phyloP scores from a whole-genome alignment of 73 alveolate species.

The Paramecium sexaurelia region DNA sequence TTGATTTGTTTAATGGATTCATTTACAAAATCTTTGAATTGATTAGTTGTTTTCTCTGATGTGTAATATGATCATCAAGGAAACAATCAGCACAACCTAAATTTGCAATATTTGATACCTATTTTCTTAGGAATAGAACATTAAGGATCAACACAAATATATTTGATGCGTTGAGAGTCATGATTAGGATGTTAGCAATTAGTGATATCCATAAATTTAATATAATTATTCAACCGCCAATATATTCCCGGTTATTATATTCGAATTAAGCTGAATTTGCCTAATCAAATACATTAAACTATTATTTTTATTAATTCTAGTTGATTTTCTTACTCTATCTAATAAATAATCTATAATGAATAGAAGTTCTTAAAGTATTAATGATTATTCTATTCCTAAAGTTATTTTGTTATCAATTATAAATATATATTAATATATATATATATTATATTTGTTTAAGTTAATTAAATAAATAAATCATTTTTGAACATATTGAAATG shows the following conservation, averaged over 20 bases:
- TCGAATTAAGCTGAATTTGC: background rate
- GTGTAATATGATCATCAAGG: conserved; percentile 50
- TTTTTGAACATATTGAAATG: background rate
- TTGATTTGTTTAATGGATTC: background rate
- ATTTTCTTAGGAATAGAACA: background rate
- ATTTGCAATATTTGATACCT: background rate
- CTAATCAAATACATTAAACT: background rate
- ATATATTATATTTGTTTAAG: background rate
- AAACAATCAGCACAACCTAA: conserved; percentile 56
- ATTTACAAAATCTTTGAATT: background rate
- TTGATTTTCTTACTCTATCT: background rate
- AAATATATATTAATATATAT: background rate
- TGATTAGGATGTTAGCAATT: background rate
- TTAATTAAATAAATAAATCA: background rate
- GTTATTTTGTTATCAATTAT: background rate
- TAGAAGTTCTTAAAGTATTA: background rate
- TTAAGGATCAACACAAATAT: conserved; percentile 33
- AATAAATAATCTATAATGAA: background rate
- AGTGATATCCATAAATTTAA: conserved; percentile 35
- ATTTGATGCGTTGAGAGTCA: conserved; percentile 18
- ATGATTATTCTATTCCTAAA: background rate
- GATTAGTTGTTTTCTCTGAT: conserved; percentile 16
- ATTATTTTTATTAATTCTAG: background rate
- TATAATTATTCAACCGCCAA: background rate
- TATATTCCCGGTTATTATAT: conserved; percentile 39